A percentile compares a stretch with the other conserved stretches of the same genome.
phyloP scores from a whole-genome alignment of 192 early-diverging fungal species.

The Backusella australiensis region DNA sequence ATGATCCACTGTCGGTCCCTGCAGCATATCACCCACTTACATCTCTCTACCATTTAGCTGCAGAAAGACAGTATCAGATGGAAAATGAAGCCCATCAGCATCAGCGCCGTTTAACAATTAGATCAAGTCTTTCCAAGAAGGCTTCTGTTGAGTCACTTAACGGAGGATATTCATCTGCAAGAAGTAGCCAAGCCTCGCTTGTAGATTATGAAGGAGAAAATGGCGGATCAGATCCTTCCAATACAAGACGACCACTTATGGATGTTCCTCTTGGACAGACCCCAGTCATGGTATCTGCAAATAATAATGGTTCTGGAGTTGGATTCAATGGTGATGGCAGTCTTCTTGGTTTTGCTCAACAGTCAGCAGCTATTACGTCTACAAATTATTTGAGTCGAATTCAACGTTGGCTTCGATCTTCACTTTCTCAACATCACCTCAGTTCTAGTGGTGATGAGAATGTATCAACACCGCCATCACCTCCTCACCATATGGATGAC shows the following conservation, averaged over 20 bases:
- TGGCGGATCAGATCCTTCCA: not conserved
- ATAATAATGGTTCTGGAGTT: not conserved
- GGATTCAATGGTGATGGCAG: not conserved
- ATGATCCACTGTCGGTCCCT: slow-evolving; percentile 32
- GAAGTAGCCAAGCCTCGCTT: slow-evolving; percentile 19
- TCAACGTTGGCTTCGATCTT: slow-evolving; percentile 31
- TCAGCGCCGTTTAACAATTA: not conserved
- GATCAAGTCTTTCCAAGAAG: slow-evolving; percentile 13
- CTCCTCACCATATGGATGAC: slow-evolving; percentile 4
- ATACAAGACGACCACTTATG: not conserved
- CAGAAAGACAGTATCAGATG: slow-evolving; percentile 46
- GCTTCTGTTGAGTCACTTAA: slow-evolving; percentile 19
- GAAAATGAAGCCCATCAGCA: not conserved
- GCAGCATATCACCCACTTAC: slow-evolving; percentile 61
- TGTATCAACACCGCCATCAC: not conserved
- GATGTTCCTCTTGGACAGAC: slow-evolving; percentile 10
- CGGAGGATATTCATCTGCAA: slow-evolving; percentile 8
- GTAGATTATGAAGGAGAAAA: not conserved
- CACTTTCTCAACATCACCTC: slow-evolving; percentile 1
- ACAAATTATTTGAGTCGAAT: slow-evolving; percentile 23
- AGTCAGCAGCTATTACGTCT: slow-evolving; percentile 11
- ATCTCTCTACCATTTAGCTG: slow-evolving; percentile 84
- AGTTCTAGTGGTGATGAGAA: not conserved
- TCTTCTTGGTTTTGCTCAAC: slow-evolving; percentile 6
- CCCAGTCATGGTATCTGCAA: not conserved